Conservation (phyloP, 192 early-diverging fungal genomes). For the Backusella luteola region DNA sequence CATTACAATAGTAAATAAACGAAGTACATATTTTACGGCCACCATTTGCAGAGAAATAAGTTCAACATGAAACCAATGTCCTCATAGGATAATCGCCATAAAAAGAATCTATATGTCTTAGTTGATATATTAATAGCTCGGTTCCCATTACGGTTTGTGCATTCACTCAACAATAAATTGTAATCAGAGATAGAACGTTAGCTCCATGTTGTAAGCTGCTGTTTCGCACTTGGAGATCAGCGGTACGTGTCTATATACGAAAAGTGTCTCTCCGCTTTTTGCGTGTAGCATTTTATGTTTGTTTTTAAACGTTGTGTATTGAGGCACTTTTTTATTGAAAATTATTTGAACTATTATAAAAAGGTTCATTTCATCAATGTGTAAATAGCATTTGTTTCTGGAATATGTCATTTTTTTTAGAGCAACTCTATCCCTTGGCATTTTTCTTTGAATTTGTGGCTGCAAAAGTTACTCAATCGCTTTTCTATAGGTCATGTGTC, state of each 20-base stretch:
- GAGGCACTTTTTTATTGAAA: background rate
- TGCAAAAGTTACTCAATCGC: background rate
- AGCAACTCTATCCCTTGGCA: background rate
- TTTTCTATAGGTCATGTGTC: background rate
- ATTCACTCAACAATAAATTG: background rate
- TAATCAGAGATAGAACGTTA: background rate
- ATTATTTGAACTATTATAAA: background rate
- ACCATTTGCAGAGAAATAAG: background rate
- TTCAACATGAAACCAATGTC: background rate
- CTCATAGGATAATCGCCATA: background rate
- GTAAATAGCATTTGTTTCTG: background rate
- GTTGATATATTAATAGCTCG: background rate
- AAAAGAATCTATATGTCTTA: background rate
- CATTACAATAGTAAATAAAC: background rate
- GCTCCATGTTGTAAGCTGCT: background rate
- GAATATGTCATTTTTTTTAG: background rate
- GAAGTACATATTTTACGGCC: background rate
- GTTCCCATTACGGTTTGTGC: background rate
- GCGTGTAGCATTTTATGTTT: background rate
- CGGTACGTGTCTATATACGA: background rate
- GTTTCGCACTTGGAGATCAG: constrained; percentile 1
- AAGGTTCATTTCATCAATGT: background rate
- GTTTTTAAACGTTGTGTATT: background rate
- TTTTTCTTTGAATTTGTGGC: background rate
- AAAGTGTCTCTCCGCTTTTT: background rate